phyloP scores from a whole-genome alignment of 306 rosid genomes.

The Lathyrus oleraceus region DNA sequence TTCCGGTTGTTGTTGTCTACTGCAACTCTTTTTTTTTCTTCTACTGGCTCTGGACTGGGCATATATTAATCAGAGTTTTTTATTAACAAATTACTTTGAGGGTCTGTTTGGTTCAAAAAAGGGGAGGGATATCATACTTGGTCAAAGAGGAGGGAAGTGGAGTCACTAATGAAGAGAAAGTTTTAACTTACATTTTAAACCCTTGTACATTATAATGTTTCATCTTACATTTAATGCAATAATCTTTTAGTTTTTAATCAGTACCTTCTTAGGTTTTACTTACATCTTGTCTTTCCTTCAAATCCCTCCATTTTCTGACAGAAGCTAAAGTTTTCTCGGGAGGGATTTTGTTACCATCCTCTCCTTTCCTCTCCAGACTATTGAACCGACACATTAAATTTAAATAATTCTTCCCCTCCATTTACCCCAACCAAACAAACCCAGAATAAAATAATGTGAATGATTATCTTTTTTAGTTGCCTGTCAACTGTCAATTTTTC shows the following conservation, averaged over 20 bases:
- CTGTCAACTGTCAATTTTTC: slow-evolving; percentile 3
- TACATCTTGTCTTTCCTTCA: not conserved
- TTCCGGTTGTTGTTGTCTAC: not conserved
- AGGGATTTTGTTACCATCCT: not conserved
- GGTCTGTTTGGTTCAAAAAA: not conserved
- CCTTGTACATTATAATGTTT: not conserved
- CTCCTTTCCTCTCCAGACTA: not conserved
- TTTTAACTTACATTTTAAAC: not conserved
- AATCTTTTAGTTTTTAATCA: not conserved
- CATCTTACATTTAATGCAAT: not conserved
- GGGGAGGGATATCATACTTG: not conserved
- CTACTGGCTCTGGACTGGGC: not conserved
- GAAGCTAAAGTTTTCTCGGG: not conserved
- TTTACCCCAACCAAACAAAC: not conserved
- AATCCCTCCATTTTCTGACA: not conserved
- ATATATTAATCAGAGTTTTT: not conserved
- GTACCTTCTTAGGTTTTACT: not conserved
- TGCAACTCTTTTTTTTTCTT: not conserved
- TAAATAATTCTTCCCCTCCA: not conserved
- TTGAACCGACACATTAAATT: not conserved
- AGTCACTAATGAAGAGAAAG: not conserved
- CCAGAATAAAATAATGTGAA: slow-evolving; percentile 8
- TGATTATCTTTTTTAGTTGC: slow-evolving; percentile 1
- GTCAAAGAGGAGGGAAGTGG: not conserved
- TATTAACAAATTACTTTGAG: slow-evolving; percentile 5